Evolutionary conservation across 2,329 filamentous ascomycete genomes (phyloP).

Genomic region (Phyllosticta capitalensis): DNA sequence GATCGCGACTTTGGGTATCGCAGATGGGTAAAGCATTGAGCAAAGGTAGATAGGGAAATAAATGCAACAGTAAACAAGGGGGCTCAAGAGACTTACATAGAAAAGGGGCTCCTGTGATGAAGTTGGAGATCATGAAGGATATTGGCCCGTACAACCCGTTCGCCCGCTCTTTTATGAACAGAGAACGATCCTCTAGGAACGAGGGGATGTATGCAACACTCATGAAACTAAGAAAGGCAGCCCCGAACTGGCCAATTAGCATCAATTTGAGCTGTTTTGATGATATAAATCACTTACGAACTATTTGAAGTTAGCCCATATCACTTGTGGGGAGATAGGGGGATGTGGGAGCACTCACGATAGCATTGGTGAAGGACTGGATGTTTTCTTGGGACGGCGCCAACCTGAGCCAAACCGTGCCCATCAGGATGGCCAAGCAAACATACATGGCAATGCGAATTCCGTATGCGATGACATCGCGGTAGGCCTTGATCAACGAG

Average conservation of each 20-base stretch:
- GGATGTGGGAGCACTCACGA: constrained; percentile 36
- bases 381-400: constrained; percentile 60
- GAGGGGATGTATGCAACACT: constrained; percentile 71
- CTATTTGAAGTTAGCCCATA: constrained; percentile 14
- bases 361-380: constrained; percentile 72
- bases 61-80: no score
- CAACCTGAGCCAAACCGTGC: constrained; percentile 75
- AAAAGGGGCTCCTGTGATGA: constrained; percentile 71
- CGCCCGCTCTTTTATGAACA: constrained; percentile 65
- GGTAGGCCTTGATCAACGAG: constrained; percentile 72
- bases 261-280: constrained; percentile 26
- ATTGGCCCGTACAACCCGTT: constrained; percentile 73
- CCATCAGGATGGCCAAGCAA: constrained; percentile 74
- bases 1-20: no score
- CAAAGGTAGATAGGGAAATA: no score
- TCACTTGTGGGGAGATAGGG: no score
- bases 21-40: no score
- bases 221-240: constrained; percentile 46
- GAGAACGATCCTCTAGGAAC: constrained; percentile 67
- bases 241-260: no score
- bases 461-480: constrained; percentile 75
- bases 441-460: constrained; percentile 78
- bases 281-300: background rate
- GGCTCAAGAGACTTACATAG: constrained; percentile 44
- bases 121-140: constrained; percentile 67